A percentile compares a stretch with the other conserved stretches of the same genome.
Conservation (phyloP, 2,329 filamentous ascomycete genomes). For the Pseudopithomyces maydicus region DNA sequence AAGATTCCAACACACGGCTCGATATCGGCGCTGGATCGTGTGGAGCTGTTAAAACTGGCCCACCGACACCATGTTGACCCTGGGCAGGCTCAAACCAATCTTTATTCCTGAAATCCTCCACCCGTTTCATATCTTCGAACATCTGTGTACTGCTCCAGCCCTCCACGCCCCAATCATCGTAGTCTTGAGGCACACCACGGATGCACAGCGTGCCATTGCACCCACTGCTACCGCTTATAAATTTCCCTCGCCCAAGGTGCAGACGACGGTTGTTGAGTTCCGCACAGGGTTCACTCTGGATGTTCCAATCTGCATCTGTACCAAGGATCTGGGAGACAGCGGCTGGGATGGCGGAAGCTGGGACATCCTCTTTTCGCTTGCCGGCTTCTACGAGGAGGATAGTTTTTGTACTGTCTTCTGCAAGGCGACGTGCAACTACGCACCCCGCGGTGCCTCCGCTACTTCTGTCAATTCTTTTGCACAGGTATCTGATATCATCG, state of each 20-base stretch:
- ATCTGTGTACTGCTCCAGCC: slow-evolving; percentile 64
- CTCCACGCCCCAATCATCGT: slow-evolving; percentile 61
- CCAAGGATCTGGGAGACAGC: slow-evolving; percentile 53
- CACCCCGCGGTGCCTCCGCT: slow-evolving; percentile 57
- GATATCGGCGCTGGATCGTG: slow-evolving; percentile 65
- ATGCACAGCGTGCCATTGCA: slow-evolving; percentile 58
- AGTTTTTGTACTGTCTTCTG: slow-evolving; percentile 49
- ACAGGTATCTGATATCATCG: not conserved
- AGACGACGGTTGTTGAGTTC: slow-evolving; percentile 51
- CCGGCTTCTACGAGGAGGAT: slow-evolving; percentile 57
- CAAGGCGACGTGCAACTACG: slow-evolving; percentile 55
- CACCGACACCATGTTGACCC: slow-evolving; percentile 52
- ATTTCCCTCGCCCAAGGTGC: slow-evolving; percentile 56
- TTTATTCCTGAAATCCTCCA: slow-evolving; percentile 64
- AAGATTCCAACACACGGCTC: slow-evolving; percentile 59
- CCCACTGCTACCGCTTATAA: slow-evolving; percentile 57
- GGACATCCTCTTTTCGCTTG: slow-evolving; percentile 19
- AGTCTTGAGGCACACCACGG: slow-evolving; percentile 54
- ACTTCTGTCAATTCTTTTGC: not conserved
- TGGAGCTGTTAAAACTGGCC: slow-evolving; percentile 61
- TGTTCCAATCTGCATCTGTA: slow-evolving; percentile 58
- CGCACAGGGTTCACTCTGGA: slow-evolving; percentile 48
- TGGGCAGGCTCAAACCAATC: slow-evolving; percentile 60
- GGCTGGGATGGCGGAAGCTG: slow-evolving; percentile 27
- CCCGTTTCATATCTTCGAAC: slow-evolving; percentile 59